Evolutionary conservation across 192 early-diverging fungal species (phyloP).

Genomic region (Piromyces finnis): DNA sequence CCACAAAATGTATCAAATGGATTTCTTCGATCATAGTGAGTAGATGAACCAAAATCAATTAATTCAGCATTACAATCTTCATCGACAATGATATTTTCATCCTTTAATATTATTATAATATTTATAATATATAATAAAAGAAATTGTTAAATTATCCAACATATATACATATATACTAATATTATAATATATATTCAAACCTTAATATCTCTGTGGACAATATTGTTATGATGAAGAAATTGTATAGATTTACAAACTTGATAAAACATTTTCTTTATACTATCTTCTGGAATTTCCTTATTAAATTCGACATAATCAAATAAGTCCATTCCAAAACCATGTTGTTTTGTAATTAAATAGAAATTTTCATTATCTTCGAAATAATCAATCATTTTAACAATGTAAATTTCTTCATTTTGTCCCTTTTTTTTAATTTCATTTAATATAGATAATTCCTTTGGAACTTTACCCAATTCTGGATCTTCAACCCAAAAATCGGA

Average conservation of each 20-base stretch:
- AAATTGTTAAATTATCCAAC: no score
- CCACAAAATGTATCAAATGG: constrained; percentile 56
- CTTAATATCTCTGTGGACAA: constrained; percentile 68
- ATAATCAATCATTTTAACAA: constrained; percentile 37
- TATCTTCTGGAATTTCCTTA: constrained; percentile 5
- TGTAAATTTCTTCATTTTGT: not conserved
- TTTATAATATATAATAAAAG: no score
- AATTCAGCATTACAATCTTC: constrained; percentile 34
- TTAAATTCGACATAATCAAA: constrained; percentile 58
- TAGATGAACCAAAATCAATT: constrained; percentile 67
- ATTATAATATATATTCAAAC: not conserved
- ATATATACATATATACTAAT: no score
- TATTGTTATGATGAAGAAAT: constrained; percentile 45
- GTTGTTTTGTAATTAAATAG: constrained; percentile 45
- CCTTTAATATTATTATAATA: constrained; percentile 8
- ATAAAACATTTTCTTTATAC: constrained; percentile 30
- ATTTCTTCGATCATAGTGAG: constrained; percentile 23
- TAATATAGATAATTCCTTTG: constrained; percentile 58
- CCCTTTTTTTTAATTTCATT: constrained; percentile 25
- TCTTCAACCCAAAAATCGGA: constrained; percentile 51
- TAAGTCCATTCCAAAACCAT: constrained; percentile 39
- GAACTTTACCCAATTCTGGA: constrained; percentile 35
- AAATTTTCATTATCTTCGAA: constrained; percentile 59
- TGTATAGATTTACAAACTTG: constrained; percentile 34
- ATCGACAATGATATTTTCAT: constrained; percentile 67